Conservation (phyloP, 2,329 filamentous ascomycete species). For the Aspergillus novofumigatus region DNA sequence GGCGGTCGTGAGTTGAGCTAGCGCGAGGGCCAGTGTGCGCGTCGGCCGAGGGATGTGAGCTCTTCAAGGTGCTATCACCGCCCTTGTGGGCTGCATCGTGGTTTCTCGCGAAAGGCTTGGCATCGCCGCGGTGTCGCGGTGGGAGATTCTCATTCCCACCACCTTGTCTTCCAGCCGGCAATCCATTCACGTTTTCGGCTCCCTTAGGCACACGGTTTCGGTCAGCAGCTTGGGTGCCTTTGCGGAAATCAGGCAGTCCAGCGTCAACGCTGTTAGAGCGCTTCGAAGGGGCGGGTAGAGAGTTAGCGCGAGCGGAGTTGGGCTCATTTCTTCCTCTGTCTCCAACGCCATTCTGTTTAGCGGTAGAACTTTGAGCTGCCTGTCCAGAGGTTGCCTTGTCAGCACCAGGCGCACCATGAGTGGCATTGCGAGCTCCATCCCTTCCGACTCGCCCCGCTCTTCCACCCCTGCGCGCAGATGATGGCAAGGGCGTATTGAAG, state of each 20-base stretch:
- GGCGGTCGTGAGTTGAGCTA: constrained; percentile 29
- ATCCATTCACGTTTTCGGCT: constrained; percentile 25
- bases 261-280: constrained; percentile 35
- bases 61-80: constrained; percentile 25
- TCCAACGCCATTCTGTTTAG: constrained; percentile 28
- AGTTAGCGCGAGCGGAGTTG: constrained; percentile 35
- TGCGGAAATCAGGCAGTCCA: constrained; percentile 29
- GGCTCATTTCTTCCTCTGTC: constrained; percentile 36
- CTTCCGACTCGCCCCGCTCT: constrained; percentile 54
- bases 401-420: constrained; percentile 30
- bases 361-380: constrained; percentile 17
- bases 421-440: constrained; percentile 44
- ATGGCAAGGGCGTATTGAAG: constrained; percentile 73
- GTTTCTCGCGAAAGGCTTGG: constrained; percentile 32
- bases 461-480: constrained; percentile 50
- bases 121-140: constrained; percentile 28
- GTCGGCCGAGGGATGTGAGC: constrained; percentile 28
- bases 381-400: constrained; percentile 34
- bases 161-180: constrained; percentile 23
- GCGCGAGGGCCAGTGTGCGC: constrained; percentile 30
- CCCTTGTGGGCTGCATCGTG: constrained; percentile 27
- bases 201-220: constrained; percentile 29
- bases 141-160: constrained; percentile 26
- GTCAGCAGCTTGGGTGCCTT: constrained; percentile 28
- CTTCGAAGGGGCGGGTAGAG: constrained; percentile 35